Conservation (phyloP, 345 rosid species). For the Hypericum androsaemum region DNA sequence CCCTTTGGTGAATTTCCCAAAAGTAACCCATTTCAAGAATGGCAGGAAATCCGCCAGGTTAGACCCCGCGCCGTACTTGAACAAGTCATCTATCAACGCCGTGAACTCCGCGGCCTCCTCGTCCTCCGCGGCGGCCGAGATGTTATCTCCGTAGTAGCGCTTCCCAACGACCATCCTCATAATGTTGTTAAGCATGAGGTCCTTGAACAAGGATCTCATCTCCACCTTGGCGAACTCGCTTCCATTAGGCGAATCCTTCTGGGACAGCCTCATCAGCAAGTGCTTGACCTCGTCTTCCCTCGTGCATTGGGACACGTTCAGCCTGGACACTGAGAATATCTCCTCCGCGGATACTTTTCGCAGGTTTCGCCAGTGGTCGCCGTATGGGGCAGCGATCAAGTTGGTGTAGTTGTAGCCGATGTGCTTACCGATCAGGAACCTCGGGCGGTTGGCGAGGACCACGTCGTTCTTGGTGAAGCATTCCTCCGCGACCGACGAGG, state of each 20-base stretch:
- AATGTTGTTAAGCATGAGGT: background rate
- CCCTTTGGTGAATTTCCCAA: background rate
- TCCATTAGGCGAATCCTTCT: too few species aligned
- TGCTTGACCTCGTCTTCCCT: constrained; percentile 7
- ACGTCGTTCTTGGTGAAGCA: constrained; percentile 10
- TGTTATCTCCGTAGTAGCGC: constrained; percentile 7
- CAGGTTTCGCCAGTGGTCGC: constrained; percentile 13
- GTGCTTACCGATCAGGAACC: background rate
- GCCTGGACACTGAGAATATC: constrained; percentile 1
- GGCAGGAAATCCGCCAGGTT: constrained; percentile 4
- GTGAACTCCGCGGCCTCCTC: background rate
- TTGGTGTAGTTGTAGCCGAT: constrained; percentile 4
- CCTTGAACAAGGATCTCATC: background rate
- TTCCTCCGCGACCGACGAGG: background rate
- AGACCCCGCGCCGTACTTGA: background rate
- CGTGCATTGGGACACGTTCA: background rate
- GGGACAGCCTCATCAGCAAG: background rate
- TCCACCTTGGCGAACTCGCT: constrained; percentile 1
- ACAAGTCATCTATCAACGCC: background rate
- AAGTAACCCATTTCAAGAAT: background rate
- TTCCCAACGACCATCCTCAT: constrained; percentile 11
- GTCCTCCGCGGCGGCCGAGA: background rate
- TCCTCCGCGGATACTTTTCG: background rate
- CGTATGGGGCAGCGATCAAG: background rate
- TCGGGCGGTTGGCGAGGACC: constrained; percentile 8